These are phyloP conservation scores for Venturia nashicola DNA, from an alignment of 2,329 filamentous ascomycete species.

Conservation along the genomic window DNA sequence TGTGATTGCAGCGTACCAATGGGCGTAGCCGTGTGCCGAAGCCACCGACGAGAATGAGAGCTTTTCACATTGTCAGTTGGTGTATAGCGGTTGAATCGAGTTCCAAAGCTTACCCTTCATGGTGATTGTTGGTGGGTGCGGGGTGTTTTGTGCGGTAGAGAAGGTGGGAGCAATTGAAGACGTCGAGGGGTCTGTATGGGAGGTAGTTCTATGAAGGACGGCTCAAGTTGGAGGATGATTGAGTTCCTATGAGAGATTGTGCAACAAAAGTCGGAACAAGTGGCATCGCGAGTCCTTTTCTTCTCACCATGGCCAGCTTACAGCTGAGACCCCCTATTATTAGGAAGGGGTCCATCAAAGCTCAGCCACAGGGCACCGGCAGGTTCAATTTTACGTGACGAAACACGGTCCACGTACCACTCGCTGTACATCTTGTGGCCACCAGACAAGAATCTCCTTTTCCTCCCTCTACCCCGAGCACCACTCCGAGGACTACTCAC, in stretches of 20 bases:
- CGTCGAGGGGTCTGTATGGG: background rate
- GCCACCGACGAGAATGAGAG: slow-evolving; percentile 97
- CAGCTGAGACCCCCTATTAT: background rate
- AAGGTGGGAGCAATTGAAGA: background rate
- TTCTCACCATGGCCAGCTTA: background rate
- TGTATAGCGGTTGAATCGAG: background rate
- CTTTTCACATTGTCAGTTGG: slow-evolving; percentile 31
- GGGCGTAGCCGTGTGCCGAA: slow-evolving; percentile 96
- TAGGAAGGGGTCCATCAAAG: background rate
- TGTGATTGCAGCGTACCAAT: slow-evolving; percentile 48
- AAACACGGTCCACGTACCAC: background rate
- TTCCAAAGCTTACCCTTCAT: slow-evolving; percentile 13
- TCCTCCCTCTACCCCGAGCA: background rate
- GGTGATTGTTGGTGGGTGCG: slow-evolving; percentile 1
- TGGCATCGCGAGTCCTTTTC: background rate
- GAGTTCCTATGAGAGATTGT: background rate
- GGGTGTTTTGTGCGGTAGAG: background rate
- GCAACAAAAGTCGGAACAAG: background rate
- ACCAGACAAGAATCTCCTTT: background rate
- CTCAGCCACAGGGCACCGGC: background rate
- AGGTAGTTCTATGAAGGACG: background rate
- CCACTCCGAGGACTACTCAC: background rate
- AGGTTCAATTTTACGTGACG: background rate
- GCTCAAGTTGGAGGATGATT: background rate
- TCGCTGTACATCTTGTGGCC: background rate